A percentile compares a stretch with the other conserved stretches of the same genome.
Conservation (phyloP, 2,329 filamentous ascomycete genomes). For the Aspergillus viridinutans region DNA sequence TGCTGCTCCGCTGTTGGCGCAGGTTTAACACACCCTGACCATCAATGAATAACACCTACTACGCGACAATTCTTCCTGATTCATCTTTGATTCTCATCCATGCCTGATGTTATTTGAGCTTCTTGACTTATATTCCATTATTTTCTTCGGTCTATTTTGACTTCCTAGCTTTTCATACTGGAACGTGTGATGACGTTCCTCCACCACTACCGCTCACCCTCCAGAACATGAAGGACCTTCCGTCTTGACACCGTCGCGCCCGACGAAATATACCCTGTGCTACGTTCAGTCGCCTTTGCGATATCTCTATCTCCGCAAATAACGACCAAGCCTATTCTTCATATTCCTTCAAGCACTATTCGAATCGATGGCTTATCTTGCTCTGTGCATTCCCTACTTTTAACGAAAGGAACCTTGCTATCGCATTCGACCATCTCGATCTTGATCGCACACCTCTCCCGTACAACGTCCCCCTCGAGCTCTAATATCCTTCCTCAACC, state of each 20-base stretch:
- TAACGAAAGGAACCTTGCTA: background rate
- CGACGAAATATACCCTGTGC: conserved; percentile 16
- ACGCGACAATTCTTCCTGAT: background rate
- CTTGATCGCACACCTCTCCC: background rate
- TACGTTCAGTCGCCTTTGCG: conserved; percentile 2
- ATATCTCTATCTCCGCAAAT: background rate
- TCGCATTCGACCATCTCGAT: background rate
- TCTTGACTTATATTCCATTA: background rate
- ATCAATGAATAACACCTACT: background rate
- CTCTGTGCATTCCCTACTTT: background rate
- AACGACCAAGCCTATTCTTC: background rate
- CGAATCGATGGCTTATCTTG: conserved; percentile 1
- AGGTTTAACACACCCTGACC: conserved; percentile 7
- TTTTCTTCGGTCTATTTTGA: conserved; percentile 1
- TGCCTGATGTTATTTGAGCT: background rate
- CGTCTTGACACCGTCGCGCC: conserved; percentile 16
- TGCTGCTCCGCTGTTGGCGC: conserved; percentile 5
- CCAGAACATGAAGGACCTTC: conserved; percentile 19
- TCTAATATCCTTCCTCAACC: background rate
- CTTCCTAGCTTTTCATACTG: conserved; percentile 8
- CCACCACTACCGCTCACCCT: conserved; percentile 16
- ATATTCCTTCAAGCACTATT: background rate
- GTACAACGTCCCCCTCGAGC: background rate
- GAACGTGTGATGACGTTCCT: conserved; percentile 21
- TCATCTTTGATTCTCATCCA: background rate